A percentile compares a stretch with the other conserved stretches of the same genome.
phyloP scores from a whole-genome alignment of 306 rosid species.

The Cucumis cinereus region DNA sequence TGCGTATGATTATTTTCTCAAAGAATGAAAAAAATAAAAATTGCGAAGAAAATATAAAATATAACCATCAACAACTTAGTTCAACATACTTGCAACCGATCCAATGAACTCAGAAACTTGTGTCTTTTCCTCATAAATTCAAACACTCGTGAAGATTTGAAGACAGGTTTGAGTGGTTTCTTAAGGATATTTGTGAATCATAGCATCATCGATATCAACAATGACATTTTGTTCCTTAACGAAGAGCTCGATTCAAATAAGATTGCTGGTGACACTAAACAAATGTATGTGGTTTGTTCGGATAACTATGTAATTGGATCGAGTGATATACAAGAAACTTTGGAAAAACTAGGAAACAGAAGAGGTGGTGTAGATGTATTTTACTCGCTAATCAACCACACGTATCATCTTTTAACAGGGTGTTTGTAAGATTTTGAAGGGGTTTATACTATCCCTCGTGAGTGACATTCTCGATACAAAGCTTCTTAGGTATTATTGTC shows the following conservation, averaged over 20 bases:
- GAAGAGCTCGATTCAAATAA: not conserved
- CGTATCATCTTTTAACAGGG: too few relatives aligned
- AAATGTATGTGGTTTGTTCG: not conserved
- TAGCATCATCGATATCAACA: not conserved
- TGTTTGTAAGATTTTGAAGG: not conserved
- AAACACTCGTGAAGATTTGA: not conserved
- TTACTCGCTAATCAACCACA: not conserved
- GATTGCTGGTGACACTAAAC: not conserved
- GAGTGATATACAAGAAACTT: not conserved
- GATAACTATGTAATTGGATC: not conserved
- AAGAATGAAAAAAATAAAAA: too few relatives aligned
- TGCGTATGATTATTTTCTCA: too few relatives aligned
- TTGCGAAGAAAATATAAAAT: too few relatives aligned
- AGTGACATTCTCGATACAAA: not conserved
- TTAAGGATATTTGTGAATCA: too few relatives aligned
- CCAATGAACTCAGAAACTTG: not conserved
- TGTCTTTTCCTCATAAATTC: not conserved
- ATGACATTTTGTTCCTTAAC: not conserved
- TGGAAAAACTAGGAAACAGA: not conserved
- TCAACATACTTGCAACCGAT: not conserved
- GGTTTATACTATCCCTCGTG: not conserved
- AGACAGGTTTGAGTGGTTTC: not conserved
- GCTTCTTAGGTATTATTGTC: not conserved
- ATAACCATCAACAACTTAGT: not conserved
- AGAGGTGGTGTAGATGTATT: too few relatives aligned